Conservation (phyloP, 139 green algal genomes). For the Marvania coccoides region DNA sequence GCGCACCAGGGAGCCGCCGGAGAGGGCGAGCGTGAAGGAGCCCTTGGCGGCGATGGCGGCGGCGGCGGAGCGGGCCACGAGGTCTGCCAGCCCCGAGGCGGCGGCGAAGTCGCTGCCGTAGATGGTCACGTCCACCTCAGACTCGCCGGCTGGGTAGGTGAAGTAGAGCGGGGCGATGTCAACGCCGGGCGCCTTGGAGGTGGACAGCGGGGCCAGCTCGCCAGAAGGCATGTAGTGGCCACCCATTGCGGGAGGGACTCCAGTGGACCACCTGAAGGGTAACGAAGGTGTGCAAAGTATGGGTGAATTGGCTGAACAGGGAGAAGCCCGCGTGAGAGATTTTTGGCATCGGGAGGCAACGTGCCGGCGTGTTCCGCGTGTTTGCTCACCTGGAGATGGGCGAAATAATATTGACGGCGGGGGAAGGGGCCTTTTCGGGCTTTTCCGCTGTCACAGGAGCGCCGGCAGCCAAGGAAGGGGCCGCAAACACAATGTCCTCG, state of each 20-base stretch:
- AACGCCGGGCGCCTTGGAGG: constrained; percentile 52
- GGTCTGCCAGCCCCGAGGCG: constrained; percentile 14
- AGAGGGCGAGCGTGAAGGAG: constrained; percentile 77
- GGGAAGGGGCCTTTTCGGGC: constrained; percentile 1
- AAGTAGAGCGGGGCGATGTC: constrained; percentile 53
- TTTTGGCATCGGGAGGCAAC: background rate
- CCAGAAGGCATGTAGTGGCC: constrained; percentile 80
- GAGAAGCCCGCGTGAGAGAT: too few species aligned
- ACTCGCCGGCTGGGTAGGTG: constrained; percentile 43
- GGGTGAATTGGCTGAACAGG: background rate
- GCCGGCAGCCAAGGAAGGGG: too few species aligned
- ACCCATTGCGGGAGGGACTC: constrained; percentile 83
- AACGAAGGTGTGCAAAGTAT: background rate
- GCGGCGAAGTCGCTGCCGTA: constrained; percentile 12
- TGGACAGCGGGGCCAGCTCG: constrained; percentile 51
- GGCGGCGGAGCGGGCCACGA: constrained; percentile 30
- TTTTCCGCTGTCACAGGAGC: too few species aligned
- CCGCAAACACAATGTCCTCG: too few species aligned
- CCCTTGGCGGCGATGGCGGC: constrained; percentile 58
- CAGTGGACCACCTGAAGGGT: constrained; percentile 45
- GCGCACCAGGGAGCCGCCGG: constrained; percentile 66
- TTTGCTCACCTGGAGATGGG: constrained; percentile 1
- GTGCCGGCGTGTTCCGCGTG: background rate
- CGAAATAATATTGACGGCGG: constrained; percentile 6
- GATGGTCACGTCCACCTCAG: constrained; percentile 32